A percentile compares a stretch with the other conserved stretches of the same genome.
phyloP scores from a whole-genome alignment of 192 early-diverging fungal genomes.

The Chytriomyces confervae region DNA sequence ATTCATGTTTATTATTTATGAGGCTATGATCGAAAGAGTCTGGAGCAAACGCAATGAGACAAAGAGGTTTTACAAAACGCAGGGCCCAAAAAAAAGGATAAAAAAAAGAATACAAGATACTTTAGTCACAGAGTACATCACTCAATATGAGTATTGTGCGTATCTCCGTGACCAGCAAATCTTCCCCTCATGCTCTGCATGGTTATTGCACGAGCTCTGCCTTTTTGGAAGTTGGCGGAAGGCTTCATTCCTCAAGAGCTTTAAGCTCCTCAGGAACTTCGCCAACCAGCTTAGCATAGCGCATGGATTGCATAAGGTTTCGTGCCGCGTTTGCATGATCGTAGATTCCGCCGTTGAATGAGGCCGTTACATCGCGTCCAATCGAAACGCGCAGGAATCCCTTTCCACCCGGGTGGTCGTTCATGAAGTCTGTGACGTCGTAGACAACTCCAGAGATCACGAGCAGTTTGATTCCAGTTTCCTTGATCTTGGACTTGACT shows the following conservation, averaged over 20 bases:
- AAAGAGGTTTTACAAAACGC: no score
- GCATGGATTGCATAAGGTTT: conserved; percentile 69
- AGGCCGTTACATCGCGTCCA: conserved; percentile 84
- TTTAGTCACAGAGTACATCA: no score
- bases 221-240: neutral
- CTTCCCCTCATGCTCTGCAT: neutral
- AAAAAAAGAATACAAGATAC: no score
- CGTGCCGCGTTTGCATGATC: conserved; percentile 88
- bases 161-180: no score
- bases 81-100: no score
- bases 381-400: conserved; percentile 72
- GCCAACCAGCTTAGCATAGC: conserved; percentile 42
- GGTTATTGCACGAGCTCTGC: neutral
- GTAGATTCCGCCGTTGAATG: conserved; percentile 89
- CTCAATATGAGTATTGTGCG: no score
- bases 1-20: no score
- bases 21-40: no score
- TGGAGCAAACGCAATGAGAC: no score
- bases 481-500: conserved; percentile 68
- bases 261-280: conserved; percentile 24
- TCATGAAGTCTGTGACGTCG: conserved; percentile 79
- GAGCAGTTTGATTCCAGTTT: conserved; percentile 74
- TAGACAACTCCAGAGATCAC: conserved; percentile 84
- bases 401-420: conserved; percentile 87
- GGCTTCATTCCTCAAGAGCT: no score